These are phyloP conservation scores for Candida yuanshanica DNA, from an alignment of 805 yeast species.

Conservation along the genomic window DNA sequence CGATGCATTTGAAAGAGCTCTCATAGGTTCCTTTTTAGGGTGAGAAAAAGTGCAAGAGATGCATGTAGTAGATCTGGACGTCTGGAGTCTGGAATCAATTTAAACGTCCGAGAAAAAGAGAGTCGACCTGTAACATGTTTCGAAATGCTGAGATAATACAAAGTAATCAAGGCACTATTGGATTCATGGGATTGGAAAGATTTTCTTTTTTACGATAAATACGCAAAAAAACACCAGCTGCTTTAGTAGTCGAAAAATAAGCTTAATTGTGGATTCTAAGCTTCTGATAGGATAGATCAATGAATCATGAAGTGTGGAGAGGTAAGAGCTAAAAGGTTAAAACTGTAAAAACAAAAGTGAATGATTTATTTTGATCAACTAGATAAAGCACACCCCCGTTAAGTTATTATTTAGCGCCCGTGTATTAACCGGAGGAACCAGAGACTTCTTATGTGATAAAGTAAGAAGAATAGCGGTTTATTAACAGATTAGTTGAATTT, in stretches of 20 bases:
- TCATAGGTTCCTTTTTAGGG: not conserved
- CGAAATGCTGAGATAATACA: too few species aligned
- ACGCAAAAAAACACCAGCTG: not conserved
- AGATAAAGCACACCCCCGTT: not conserved
- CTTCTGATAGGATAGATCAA: too few species aligned
- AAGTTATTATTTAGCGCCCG: not conserved
- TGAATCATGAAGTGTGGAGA: too few species aligned
- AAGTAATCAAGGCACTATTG: too few species aligned
- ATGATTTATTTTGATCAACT: not conserved
- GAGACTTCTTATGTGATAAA: not conserved
- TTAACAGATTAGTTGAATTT: too few species aligned
- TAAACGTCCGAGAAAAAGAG: not conserved
- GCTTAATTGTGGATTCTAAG: not conserved
- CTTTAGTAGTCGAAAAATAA: not conserved
- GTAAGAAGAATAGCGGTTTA: too few species aligned
- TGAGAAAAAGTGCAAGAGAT: not conserved
- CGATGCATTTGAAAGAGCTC: not conserved
- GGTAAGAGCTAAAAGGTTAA: not conserved
- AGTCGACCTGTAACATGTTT: too few species aligned
- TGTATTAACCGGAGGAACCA: too few species aligned
- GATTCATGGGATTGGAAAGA: too few species aligned
- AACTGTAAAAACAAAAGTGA: not conserved
- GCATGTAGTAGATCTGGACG: not conserved
- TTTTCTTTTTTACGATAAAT: not conserved
- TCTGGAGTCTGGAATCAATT: not conserved